Percentiles rank a stretch among this genome's conserved stretches.
These are phyloP conservation scores for Beauveria brongniartii DNA, from an alignment of 2,329 filamentous ascomycete genomes.

Conservation along the genomic window DNA sequence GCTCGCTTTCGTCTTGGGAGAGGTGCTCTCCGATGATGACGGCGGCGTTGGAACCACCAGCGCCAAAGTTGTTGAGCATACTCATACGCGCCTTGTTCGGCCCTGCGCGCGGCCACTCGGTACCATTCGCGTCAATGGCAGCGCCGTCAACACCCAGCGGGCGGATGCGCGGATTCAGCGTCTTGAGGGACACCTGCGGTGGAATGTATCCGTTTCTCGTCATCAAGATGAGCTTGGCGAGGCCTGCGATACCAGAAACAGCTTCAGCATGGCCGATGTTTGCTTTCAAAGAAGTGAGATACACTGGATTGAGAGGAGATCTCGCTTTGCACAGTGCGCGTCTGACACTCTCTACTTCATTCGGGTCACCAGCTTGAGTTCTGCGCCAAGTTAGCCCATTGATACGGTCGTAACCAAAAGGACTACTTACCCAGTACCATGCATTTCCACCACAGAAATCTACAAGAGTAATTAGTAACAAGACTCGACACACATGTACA, in stretches of 20 bases:
- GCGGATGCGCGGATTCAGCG: conserved; percentile 20
- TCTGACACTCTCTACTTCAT: conserved; percentile 48
- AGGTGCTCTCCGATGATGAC: conserved; percentile 17
- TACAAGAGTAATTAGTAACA: neutral
- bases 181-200: conserved; percentile 16
- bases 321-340: conserved; percentile 59
- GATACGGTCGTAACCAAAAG: neutral
- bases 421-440: neutral
- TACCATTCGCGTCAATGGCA: neutral
- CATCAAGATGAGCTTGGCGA: conserved; percentile 21
- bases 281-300: conserved; percentile 21
- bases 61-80: conserved; percentile 28
- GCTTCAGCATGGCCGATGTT: conserved; percentile 20
- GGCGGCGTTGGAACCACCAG: conserved; percentile 19
- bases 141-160: neutral
- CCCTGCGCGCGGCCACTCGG: neutral
- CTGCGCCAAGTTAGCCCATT: conserved; percentile 34
- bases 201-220: conserved; percentile 17
- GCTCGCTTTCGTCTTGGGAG: neutral
- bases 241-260: conserved; percentile 19
- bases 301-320: conserved; percentile 37
- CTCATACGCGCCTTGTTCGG: conserved; percentile 16
- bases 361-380: conserved; percentile 37
- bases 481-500: neutral
- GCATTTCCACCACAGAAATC: neutral